Conservation (phyloP, 2,329 filamentous ascomycete species). For the Helminthosporium solani region DNA sequence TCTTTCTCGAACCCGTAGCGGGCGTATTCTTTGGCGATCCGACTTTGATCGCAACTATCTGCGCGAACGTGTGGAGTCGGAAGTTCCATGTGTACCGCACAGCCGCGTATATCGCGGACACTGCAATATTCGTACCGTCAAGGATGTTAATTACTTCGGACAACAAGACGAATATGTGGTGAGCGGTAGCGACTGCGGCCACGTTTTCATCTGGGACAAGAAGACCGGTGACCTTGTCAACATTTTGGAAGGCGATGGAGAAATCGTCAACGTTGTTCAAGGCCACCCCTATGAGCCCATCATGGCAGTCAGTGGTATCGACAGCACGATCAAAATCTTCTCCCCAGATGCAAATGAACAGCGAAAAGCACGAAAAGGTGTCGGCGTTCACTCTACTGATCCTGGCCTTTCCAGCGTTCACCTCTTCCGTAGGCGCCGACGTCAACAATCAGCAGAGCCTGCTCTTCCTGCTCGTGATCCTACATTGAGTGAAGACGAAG, state of each 20-base stretch:
- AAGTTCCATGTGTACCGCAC: conserved; percentile 58
- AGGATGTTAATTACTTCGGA: conserved; percentile 69
- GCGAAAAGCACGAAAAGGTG: conserved; percentile 56
- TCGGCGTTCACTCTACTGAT: conserved; percentile 57
- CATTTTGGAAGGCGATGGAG: conserved; percentile 65
- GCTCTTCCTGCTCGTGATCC: conserved; percentile 9
- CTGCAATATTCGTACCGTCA: conserved; percentile 67
- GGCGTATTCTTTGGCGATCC: conserved; percentile 49
- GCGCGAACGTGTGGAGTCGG: conserved; percentile 54
- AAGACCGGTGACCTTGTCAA: conserved; percentile 63
- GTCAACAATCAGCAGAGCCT: conserved; percentile 8
- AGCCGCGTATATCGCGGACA: conserved; percentile 62
- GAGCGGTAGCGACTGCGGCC: conserved; percentile 65
- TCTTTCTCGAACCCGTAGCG: conserved; percentile 37
- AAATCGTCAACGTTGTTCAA: conserved; percentile 70
- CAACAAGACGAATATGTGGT: conserved; percentile 68
- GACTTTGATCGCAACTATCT: conserved; percentile 51
- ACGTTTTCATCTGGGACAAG: conserved; percentile 69
- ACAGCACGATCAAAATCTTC: conserved; percentile 69
- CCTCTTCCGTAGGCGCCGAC: conserved; percentile 23
- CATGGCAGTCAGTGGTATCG: conserved; percentile 66
- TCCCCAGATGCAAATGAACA: conserved; percentile 61
- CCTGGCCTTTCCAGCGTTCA: conserved; percentile 45
- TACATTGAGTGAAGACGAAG: conserved; percentile 18
- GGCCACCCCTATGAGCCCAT: conserved; percentile 68